Evolutionary conservation across 2,329 filamentous ascomycete genomes (phyloP), one percentile per base, ranked within the genome.

Genomic region (Magnaporthiopsis rhizophila): DNA sequence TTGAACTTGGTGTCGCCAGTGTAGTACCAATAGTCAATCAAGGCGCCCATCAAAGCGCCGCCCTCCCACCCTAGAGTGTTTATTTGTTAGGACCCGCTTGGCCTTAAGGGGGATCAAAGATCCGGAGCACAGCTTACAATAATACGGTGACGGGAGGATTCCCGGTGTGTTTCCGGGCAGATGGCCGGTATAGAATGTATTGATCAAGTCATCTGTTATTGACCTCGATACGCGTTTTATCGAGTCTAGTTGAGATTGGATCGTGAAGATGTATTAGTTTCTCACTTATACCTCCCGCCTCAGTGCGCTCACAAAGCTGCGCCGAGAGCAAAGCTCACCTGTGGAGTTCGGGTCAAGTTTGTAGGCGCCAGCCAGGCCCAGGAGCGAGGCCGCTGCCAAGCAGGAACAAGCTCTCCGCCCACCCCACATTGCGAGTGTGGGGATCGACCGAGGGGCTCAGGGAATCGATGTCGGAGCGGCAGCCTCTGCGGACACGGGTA

Each of bases 11-110:
- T 88, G 64, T 70, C 69, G 59, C 66, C 66, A 11, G 69, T 70
- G 61, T 70, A 70, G 63, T 68, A 90, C 90, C 90, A 96, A 74
- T 95, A 95, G 71, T 95, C 90, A 63, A 96, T 81, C 67, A 95
- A 78, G 2, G 88, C 80, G 28, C 84, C 85, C 75, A 87, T 81
- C 79, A 93, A 86, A 65, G 89, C 89, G 63, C 90, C 90, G 13
- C 81, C 88, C 76, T 90, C 89, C 90, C 87, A 92, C 83, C 83
- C 82, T 85, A 65, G 12, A 64, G 64, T 36, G 36, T 75, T 2
- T 53, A 13, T 13, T 76, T 57, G 61, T 30, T 26, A 45, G 38
- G 24, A 8, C 26, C 8, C 7, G 53, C 18, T 24, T 6, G 11
- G 8, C 28, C 15, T 15, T 15, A 7, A 92, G 72, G 83, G 82